Conservation (phyloP, 306 rosid genomes). For the Quercus parvula region DNA sequence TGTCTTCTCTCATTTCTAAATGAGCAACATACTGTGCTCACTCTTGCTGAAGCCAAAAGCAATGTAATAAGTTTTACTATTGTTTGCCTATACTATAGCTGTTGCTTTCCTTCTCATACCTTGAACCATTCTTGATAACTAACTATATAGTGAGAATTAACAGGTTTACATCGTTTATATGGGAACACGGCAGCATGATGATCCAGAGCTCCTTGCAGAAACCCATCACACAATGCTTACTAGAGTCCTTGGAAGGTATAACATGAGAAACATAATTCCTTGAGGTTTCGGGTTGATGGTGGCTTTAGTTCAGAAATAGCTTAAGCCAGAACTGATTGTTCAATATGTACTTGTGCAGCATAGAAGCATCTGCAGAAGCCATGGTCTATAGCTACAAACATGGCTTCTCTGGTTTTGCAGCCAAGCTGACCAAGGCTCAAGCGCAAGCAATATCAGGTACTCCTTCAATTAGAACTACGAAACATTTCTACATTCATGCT, state of each 20-base stretch:
- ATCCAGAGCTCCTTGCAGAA: slow-evolving; percentile 26
- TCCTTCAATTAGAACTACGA: neutral
- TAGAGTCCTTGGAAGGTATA: slow-evolving; percentile 37
- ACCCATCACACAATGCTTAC: slow-evolving; percentile 36
- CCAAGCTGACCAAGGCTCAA: slow-evolving; percentile 33
- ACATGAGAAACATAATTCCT: neutral
- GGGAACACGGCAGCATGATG: slow-evolving; percentile 31
- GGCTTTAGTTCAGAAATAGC: neutral
- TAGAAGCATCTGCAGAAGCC: slow-evolving; percentile 22
- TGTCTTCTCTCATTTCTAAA: slow-evolving; percentile 13
- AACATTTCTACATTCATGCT: neutral
- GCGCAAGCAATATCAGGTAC: slow-evolving; percentile 29
- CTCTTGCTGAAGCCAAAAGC: slow-evolving; percentile 17
- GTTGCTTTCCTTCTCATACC: neutral
- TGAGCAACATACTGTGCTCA: neutral
- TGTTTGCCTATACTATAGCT: neutral
- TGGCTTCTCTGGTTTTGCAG: slow-evolving; percentile 41
- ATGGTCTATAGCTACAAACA: slow-evolving; percentile 41
- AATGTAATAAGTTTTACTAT: slow-evolving; percentile 12
- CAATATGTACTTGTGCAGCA: slow-evolving; percentile 17
- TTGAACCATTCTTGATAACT: neutral
- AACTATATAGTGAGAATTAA: neutral
- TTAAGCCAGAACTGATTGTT: neutral
- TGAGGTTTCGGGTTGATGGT: neutral
- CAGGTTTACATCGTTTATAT: slow-evolving; percentile 46